Percentiles rank a stretch among this genome's conserved stretches.
These are phyloP conservation scores for Diaporthe australafricana DNA, from an alignment of 2,329 filamentous ascomycete genomes.

Conservation along the genomic window DNA sequence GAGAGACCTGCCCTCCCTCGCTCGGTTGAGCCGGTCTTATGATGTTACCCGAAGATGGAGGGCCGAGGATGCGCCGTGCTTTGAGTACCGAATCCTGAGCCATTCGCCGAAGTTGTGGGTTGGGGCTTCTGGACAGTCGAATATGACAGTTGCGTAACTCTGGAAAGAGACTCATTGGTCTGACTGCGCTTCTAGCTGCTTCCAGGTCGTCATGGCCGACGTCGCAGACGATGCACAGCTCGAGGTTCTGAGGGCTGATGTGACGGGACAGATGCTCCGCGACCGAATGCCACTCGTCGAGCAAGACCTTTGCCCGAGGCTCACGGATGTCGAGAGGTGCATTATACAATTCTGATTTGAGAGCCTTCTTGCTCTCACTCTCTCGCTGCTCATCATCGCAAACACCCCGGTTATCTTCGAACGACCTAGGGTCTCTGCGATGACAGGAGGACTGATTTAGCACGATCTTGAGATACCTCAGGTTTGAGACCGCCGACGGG, in stretches of 20 bases:
- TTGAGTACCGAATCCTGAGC: neutral
- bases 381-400: neutral
- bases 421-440: neutral
- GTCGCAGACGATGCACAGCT: constrained; percentile 1
- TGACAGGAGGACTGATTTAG: neutral
- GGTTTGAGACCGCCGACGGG: neutral
- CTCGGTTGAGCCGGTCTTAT: neutral
- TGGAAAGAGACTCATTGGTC: neutral
- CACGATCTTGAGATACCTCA: neutral
- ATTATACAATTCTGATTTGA: neutral
- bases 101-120: neutral
- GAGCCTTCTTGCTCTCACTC: neutral
- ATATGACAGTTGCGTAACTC: neutral
- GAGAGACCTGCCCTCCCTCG: neutral
- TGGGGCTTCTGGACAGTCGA: neutral
- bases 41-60: neutral
- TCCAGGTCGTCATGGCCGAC: neutral
- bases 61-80: neutral
- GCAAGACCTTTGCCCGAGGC: neutral
- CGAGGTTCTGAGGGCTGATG: neutral
- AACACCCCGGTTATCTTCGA: neutral
- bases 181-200: neutral
- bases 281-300: neutral
- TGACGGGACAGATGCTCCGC: neutral
- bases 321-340: neutral